Evolutionary conservation across 2,329 filamentous ascomycete genomes (phyloP), one percentile per base, ranked within the genome.

Genomic region (Cladophialophora exuberans): DNA sequence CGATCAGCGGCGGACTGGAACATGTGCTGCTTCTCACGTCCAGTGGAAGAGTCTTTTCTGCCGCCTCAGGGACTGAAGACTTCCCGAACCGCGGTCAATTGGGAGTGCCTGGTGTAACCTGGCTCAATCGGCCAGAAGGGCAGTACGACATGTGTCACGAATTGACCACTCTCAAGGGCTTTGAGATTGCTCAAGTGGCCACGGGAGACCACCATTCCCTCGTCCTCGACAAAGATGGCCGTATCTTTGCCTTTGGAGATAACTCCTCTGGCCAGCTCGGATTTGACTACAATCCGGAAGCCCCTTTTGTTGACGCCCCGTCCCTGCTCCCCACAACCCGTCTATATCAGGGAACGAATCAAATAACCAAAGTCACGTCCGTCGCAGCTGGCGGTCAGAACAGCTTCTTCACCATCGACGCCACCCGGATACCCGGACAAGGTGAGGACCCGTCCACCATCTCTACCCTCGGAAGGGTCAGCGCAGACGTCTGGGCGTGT

Each of bases 241-340:
- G 85, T 13, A 81, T 94, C 13, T 96, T 94, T 70, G 80, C 85
- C 5, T 97, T 96, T 73, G 94, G 94, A 31, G 92, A 97, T 71
- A 97, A 97, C 73, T 85, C 86, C 0, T 83, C 84, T 38, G 94
- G 94, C n/a, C 94, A 97, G 71, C 80, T 97, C 3, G 93, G 93
- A n/a, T 85, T 93, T 64, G 84, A 90, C 46, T 83, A 82, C 49
- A 84, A 84, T 44, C 69, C 81, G 0, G 82, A 86, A 23, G 76
- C 83, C 13, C 78, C 83, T 6, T 82, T 76, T 54, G 76, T 88
- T 20, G 88, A 93, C 61, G 79, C 80, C 0, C 91, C 94, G 0
- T 83, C 85, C 3, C 79, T 86, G 4, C 70, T 97, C 2, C 82
- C 89, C 1, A 81, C 89, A 33, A 81, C 83, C 57, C 83, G 82